Percentiles rank a stretch among this genome's conserved stretches.
Evolutionary conservation across 345 rosid species (phyloP).

Genomic region (Tarenaya hassleriana): DNA sequence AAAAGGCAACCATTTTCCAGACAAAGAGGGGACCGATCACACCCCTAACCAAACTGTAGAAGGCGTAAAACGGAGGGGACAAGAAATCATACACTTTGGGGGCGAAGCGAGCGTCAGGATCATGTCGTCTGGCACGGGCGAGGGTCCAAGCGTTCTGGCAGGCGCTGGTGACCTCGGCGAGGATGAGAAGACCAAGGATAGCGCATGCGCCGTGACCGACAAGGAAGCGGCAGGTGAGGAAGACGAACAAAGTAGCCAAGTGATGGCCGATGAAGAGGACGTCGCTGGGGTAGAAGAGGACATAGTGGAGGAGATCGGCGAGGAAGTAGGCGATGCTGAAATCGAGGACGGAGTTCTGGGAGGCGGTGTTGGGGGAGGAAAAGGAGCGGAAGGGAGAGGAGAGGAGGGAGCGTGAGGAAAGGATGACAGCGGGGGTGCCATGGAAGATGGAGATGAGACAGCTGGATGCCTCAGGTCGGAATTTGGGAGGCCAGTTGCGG

Average conservation of each 20-base stretch:
- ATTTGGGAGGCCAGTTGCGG: conserved; percentile 53
- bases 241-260: conserved; percentile 76
- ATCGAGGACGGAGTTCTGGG: conserved; percentile 61
- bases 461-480: conserved; percentile 75
- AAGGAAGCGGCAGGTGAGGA: conserved; percentile 65
- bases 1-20: conserved; percentile 52
- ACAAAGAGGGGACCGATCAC: conserved; percentile 59
- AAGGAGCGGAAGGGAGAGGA: conserved; percentile 36
- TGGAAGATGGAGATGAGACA: conserved; percentile 78
- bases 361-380: conserved; percentile 46
- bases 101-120: conserved; percentile 39
- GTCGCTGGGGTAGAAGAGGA: conserved; percentile 66
- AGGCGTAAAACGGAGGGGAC: conserved; percentile 65
- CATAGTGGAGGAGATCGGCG: conserved; percentile 73
- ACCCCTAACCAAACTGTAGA: conserved; percentile 66
- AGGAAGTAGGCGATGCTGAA: conserved; percentile 73
- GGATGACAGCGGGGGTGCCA: conserved; percentile 72
- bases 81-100: conserved; percentile 44
- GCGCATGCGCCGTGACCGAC: conserved; percentile 73
- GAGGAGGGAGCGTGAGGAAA: conserved; percentile 51
- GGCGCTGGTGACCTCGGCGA: conserved; percentile 84
- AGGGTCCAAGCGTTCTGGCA: conserved; percentile 94
- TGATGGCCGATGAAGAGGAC: conserved; percentile 90
- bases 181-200: conserved; percentile 49
- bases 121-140: conserved; percentile 49